These are phyloP conservation scores for Teunomyces atbi DNA, from an alignment of 805 yeast genomes.

Conservation along the genomic window DNA sequence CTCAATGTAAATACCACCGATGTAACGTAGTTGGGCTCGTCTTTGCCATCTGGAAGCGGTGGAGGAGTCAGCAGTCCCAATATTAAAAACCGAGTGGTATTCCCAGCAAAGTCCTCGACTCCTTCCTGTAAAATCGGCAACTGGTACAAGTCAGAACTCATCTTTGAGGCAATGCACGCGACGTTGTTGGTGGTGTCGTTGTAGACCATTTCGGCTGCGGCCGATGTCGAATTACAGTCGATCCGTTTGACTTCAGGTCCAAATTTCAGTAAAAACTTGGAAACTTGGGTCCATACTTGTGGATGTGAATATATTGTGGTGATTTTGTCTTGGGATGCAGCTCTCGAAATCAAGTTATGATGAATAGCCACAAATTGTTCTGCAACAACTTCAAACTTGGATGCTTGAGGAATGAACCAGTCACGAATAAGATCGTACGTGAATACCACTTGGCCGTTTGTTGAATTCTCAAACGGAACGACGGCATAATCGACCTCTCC, in stretches of 20 bases:
- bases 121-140: slow-evolving; percentile 53
- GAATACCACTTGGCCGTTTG: slow-evolving; percentile 89
- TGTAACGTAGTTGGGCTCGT: slow-evolving; percentile 33
- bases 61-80: slow-evolving; percentile 40
- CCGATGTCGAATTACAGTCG: slow-evolving; percentile 78
- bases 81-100: slow-evolving; percentile 83
- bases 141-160: slow-evolving; percentile 61
- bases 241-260: slow-evolving; percentile 42
- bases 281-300: slow-evolving; percentile 96
- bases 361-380: slow-evolving; percentile 82
- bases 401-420: slow-evolving; percentile 41
- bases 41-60: slow-evolving; percentile 7
- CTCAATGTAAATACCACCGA: slow-evolving; percentile 64
- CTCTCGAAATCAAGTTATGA: slow-evolving; percentile 65
- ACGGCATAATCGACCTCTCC: slow-evolving; percentile 62
- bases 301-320: slow-evolving; percentile 82
- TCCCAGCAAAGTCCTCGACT: slow-evolving; percentile 70
- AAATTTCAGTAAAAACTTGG: slow-evolving; percentile 48
- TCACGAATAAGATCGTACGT: slow-evolving; percentile 82
- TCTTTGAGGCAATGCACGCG: slow-evolving; percentile 72
- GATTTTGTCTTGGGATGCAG: slow-evolving; percentile 45
- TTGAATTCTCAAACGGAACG: slow-evolving; percentile 90
- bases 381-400: slow-evolving; percentile 54
- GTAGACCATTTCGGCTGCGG: slow-evolving; percentile 70
- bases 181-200: slow-evolving; percentile 34